Base-by-base conservation (phyloP, 1,284 basidiomycete genomes). In the Heterobasidion parviporum region DNA sequence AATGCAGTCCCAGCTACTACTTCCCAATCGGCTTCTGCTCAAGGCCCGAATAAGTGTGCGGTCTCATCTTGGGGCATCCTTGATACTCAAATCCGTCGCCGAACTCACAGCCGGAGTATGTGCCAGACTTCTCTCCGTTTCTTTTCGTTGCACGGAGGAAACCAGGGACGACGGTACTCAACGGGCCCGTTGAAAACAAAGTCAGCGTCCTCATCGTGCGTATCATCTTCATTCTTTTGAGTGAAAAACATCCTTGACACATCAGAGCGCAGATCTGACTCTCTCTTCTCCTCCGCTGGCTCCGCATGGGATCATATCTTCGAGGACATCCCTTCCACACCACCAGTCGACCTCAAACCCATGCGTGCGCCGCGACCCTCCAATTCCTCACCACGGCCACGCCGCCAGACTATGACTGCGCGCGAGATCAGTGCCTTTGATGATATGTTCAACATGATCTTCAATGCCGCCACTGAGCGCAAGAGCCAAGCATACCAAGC, bases 371-470 rank as follows among this genome's bases (percentile, higher is more conserved):
- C 54, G 51, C 33, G 51, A 43, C 50, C 33, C 50, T 35, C 41
- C 53, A 45, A 52, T 20, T 33, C 35, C 38, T 47, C 57, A 45
- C 32, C 36, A 14, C 44, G 49, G 18, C 57, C 64, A 12, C 75
- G 77, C 41, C 75, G 76, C 38, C 80, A 85, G 61, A 72, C 79
- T 15, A 82, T 90, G 79, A 87, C 85, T 2, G 80, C 79, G 1
- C 77, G 76, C 50, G 88, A 90, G 70, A 74, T 78, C 59, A 75
- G 67, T 56, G 79, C 80, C 1, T 84, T 90, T 60, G 79, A 85
- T 61, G 80, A 83, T 35, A 85, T 89, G 79, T 87, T 89, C 63
- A 76, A 82, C 63, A 71, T 85, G 70, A 81, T 90, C 46, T 88
- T 89, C 65, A 72, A 78, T 53, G 49, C 49, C 49, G 77, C 75